A percentile compares a stretch with the other conserved stretches of the same genome.
Evolutionary conservation across 768 basidiomycete species (phyloP).

Genomic region (Boletales sp.): DNA sequence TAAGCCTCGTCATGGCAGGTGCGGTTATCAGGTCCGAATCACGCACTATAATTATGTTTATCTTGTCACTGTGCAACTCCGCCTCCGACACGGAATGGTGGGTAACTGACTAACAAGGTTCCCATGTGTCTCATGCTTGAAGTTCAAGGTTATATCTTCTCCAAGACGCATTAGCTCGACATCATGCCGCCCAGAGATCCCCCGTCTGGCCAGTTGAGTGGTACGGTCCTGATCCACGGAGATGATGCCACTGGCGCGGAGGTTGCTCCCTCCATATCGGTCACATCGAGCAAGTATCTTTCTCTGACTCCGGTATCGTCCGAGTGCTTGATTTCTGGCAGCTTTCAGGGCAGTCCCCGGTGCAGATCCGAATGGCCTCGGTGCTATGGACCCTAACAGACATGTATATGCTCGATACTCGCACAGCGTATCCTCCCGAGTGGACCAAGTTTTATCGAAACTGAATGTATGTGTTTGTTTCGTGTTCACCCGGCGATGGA

Average conservation of each 20-base stretch:
- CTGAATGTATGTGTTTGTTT: conserved; percentile 46
- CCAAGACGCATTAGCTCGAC: too few relatives aligned
- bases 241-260: conserved; percentile 38
- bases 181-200: conserved; percentile 24
- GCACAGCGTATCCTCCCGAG: conserved; percentile 56
- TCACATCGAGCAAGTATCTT: conserved; percentile 58
- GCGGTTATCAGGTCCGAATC: too few relatives aligned
- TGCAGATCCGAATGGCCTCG: conserved; percentile 21
- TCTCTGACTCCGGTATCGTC: neutral
- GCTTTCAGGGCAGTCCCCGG: conserved; percentile 50
- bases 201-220: conserved; percentile 27
- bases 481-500: neutral
- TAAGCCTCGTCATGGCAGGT: too few relatives aligned
- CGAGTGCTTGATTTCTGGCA: conserved; percentile 20
- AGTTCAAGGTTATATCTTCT: too few relatives aligned
- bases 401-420: conserved; percentile 81
- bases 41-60: too few relatives aligned
- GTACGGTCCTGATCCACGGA: conserved; percentile 46
- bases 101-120: too few relatives aligned
- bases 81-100: too few relatives aligned
- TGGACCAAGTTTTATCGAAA: conserved; percentile 69
- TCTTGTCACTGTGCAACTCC: too few relatives aligned
- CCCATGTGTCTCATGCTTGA: too few relatives aligned
- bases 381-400: conserved; percentile 46
- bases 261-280: conserved; percentile 73